A percentile compares a stretch with the other conserved stretches of the same genome.
phyloP scores from a whole-genome alignment of 2,329 filamentous ascomycete species.

The Sclerotinia borealis region DNA sequence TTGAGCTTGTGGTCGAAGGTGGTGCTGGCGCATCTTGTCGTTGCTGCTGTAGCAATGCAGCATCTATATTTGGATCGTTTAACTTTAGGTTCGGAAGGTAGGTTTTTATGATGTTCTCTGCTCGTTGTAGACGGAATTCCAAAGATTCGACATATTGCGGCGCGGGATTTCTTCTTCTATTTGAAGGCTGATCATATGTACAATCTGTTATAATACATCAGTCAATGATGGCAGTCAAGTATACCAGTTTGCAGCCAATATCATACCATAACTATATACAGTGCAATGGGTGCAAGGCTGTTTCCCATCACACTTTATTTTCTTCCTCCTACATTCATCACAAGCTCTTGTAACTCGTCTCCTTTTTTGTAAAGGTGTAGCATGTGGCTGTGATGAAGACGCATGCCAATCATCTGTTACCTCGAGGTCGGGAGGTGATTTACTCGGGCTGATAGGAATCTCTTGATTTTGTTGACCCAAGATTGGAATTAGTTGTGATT shows the following conservation, averaged over 20 bases:
- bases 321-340: constrained; percentile 77
- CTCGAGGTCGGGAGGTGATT: constrained; percentile 12
- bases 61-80: constrained; percentile 77
- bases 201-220: constrained; percentile 47
- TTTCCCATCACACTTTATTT: constrained; percentile 80
- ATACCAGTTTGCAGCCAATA: background rate
- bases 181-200: constrained; percentile 73
- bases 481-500: background rate
- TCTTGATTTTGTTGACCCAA: constrained; percentile 1
- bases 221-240: constrained; percentile 3
- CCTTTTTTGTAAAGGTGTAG: constrained; percentile 45
- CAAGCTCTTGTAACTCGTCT: constrained; percentile 74
- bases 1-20: constrained; percentile 5
- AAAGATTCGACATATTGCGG: constrained; percentile 70
- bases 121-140: constrained; percentile 61
- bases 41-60: constrained; percentile 56
- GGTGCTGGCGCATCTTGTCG: constrained; percentile 36
- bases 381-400: constrained; percentile 4
- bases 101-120: constrained; percentile 58
- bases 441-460: constrained; percentile 4
- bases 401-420: constrained; percentile 1
- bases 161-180: constrained; percentile 63
- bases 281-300: constrained; percentile 93
- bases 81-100: constrained; percentile 64
- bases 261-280: constrained; percentile 92